phyloP scores from a whole-genome alignment of 1,284 basidiomycete species.

The Cerioporus squamosus region DNA sequence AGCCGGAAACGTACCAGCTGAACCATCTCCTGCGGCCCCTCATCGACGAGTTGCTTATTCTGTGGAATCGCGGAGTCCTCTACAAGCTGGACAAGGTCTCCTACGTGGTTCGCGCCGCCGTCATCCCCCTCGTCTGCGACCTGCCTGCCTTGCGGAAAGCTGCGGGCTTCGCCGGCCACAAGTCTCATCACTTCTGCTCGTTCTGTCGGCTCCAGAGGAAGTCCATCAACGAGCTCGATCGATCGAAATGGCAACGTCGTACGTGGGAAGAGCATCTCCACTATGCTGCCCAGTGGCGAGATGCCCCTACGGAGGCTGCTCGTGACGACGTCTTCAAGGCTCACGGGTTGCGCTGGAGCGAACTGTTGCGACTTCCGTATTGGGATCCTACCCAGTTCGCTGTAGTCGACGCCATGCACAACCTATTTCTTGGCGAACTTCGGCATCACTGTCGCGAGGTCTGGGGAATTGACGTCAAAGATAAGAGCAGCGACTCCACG shows the following conservation, averaged over 20 bases:
- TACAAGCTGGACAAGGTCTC: background rate
- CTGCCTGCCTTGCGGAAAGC: constrained; percentile 15
- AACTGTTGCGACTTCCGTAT: constrained; percentile 40
- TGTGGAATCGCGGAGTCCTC: constrained; percentile 18
- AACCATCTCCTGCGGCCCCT: constrained; percentile 14
- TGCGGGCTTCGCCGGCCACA: constrained; percentile 9
- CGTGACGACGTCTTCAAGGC: constrained; percentile 27
- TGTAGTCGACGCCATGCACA: constrained; percentile 18
- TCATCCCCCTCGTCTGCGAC: constrained; percentile 13
- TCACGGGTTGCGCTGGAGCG: constrained; percentile 39
- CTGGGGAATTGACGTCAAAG: background rate
- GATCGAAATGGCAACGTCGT: background rate
- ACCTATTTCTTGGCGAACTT: constrained; percentile 9
- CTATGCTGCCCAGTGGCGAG: constrained; percentile 34
- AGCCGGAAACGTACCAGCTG: background rate
- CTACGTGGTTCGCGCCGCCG: constrained; percentile 1
- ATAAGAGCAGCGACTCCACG: background rate
- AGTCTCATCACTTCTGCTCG: constrained; percentile 18
- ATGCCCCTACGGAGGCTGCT: constrained; percentile 26
- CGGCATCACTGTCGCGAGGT: constrained; percentile 2
- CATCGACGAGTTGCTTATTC: constrained; percentile 15
- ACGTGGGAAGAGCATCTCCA: constrained; percentile 7
- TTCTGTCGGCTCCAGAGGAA: constrained; percentile 9
- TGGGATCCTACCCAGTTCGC: constrained; percentile 39
- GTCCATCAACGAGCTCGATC: constrained; percentile 9